These are phyloP conservation scores for Helminthosporium solani DNA, from an alignment of 2,329 filamentous ascomycete species.

Conservation along the genomic window DNA sequence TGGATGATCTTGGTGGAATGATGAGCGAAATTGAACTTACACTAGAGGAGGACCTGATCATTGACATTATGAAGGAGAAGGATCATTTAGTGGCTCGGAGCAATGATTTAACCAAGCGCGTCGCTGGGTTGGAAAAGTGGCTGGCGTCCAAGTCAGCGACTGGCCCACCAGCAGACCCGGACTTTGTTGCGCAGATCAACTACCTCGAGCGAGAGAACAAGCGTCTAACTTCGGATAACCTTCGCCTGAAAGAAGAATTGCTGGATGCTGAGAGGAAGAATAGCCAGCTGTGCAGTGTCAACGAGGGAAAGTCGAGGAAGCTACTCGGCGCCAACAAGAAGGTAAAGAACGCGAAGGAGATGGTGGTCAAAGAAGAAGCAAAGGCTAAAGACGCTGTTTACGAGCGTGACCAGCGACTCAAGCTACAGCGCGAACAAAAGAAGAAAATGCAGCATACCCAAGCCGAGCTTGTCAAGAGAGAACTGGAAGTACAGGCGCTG, in stretches of 20 bases:
- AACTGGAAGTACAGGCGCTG: slow-evolving; percentile 14
- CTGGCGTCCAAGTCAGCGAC: slow-evolving; percentile 1
- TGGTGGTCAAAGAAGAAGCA: slow-evolving; percentile 14
- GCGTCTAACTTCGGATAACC: slow-evolving; percentile 13
- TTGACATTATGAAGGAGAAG: not conserved
- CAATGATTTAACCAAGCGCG: slow-evolving; percentile 1
- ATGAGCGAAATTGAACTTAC: not conserved
- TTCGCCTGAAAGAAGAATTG: slow-evolving; percentile 9
- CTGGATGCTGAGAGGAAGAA: slow-evolving; percentile 11
- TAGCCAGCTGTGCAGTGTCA: slow-evolving; percentile 7
- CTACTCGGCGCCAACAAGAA: slow-evolving; percentile 21
- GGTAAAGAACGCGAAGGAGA: slow-evolving; percentile 16
- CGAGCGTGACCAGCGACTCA: slow-evolving; percentile 13
- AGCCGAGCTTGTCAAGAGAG: slow-evolving; percentile 9
- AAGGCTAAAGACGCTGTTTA: slow-evolving; percentile 19
- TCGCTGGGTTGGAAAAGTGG: slow-evolving; percentile 7
- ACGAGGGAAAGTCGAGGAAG: slow-evolving; percentile 13
- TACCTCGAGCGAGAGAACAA: slow-evolving; percentile 12
- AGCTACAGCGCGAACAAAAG: slow-evolving; percentile 18
- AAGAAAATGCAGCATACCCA: slow-evolving; percentile 17
- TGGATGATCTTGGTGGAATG: not conserved
- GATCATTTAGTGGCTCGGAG: not conserved
- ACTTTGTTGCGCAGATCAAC: slow-evolving; percentile 12
- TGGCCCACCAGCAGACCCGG: not conserved
- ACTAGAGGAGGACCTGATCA: not conserved